Conservation (phyloP, 2,329 filamentous ascomycete genomes). For the Coniella vitis region DNA sequence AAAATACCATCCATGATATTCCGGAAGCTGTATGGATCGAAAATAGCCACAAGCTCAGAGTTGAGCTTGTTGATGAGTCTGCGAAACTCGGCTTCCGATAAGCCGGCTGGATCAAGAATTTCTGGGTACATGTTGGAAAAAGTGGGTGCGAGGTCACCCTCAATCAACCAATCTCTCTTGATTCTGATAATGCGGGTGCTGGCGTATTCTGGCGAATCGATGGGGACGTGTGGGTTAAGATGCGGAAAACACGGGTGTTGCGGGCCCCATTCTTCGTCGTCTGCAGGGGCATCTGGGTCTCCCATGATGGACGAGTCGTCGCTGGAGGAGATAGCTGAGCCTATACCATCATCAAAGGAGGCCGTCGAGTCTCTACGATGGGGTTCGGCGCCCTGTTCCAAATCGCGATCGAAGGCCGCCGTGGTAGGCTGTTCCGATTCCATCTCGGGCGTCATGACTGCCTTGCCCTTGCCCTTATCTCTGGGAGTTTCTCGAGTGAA, state of each 20-base stretch:
- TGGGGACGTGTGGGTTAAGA: slow-evolving; percentile 81
- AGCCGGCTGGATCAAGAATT: slow-evolving; percentile 76
- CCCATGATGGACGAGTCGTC: slow-evolving; percentile 57
- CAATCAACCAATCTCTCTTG: slow-evolving; percentile 81
- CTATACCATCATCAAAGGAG: slow-evolving; percentile 45
- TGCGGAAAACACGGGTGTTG: slow-evolving; percentile 93
- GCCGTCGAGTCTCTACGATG: slow-evolving; percentile 39
- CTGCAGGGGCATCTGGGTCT: slow-evolving; percentile 54
- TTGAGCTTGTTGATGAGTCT: slow-evolving; percentile 78
- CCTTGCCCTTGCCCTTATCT: slow-evolving; percentile 46
- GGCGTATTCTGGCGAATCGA: slow-evolving; percentile 65
- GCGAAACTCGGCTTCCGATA: slow-evolving; percentile 83
- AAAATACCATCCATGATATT: slow-evolving; percentile 76
- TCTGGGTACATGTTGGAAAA: slow-evolving; percentile 96
- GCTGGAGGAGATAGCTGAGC: slow-evolving; percentile 48
- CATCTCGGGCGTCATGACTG: slow-evolving; percentile 35
- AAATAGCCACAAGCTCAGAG: slow-evolving; percentile 64
- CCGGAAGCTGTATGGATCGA: slow-evolving; percentile 68
- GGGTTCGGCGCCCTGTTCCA: slow-evolving; percentile 47
- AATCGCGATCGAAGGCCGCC: slow-evolving; percentile 39
- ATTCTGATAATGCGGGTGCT: slow-evolving; percentile 88
- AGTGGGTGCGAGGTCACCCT: slow-evolving; percentile 83
- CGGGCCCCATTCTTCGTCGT: slow-evolving; percentile 82
- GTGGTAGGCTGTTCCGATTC: slow-evolving; percentile 23
- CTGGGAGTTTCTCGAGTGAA: background rate